Base-by-base conservation (phyloP, 805 yeast species). In the Jamesozyma gamospora region DNA sequence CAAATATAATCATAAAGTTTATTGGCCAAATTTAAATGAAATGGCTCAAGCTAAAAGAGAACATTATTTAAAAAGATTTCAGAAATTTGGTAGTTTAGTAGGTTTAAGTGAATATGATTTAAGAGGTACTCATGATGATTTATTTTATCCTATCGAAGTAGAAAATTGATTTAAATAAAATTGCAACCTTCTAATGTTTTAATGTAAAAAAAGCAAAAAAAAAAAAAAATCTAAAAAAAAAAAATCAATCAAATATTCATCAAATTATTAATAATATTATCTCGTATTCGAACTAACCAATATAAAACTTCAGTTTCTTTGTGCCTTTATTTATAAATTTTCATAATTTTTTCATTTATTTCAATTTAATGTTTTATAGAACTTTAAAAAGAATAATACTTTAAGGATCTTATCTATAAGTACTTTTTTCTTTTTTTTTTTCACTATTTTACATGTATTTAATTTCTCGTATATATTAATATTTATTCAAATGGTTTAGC, bases 31-130 rank as follows among this genome's bases (percentile, higher is more conserved):
- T 32, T 62, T 90, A 69, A 66, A 67, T 37, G 69, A 73, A 49
- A 72, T 83, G 50, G 74, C 94, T 1, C 65, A 65, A 19, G 64
- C 61, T 26, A 82, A 77, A 52, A 76, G 77, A 52, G 57, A 58
- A n/a, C 73, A 69, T 40, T 88, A 85, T 61, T 64, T 79, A 63
- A 65, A 71, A 40, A 71, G 90, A 51, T 92, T 79, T 54, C 69
- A 75, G 36, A 70, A 71, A 51, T 79, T 85, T 47, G 96, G 96
- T 25, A 58, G 63, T 24, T 62, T 64, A 18, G 71, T 84, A 28
- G 98, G 97, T 3, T 70, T 86, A 45, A 78, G 90, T 54, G 98
- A 90, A 58, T 66, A 66, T 39, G 95, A 83, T 54, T 67, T 90
- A 45, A 74, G 96, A 60, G 75, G 71, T 19, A 45, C 49, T 29